Evolutionary conservation across 257 asterid genomes (phyloP).

Genomic region (Voacanga thouarsii): DNA sequence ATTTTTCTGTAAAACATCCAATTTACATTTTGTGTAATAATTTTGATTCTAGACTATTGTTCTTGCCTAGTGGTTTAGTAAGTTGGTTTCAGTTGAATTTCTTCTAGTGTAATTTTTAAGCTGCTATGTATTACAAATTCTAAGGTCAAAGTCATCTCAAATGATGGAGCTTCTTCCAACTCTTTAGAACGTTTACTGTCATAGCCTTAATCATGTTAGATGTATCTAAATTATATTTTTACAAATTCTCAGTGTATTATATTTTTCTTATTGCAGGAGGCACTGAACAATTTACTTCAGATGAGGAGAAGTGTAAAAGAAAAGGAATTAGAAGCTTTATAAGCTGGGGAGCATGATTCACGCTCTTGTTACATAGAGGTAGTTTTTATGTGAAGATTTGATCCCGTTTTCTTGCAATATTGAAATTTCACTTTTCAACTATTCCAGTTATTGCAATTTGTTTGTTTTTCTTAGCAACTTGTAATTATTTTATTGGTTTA

Average conservation of each 20-base stretch:
- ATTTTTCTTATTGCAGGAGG: conserved; percentile 54
- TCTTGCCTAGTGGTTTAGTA: background rate
- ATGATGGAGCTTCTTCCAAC: background rate
- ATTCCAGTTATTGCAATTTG: background rate
- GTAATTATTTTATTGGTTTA: background rate
- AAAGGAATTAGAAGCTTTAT: conserved; percentile 88
- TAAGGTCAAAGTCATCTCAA: background rate
- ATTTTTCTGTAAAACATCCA: background rate
- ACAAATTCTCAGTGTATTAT: background rate
- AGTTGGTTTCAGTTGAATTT: background rate
- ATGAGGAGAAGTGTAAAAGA: conserved; percentile 68
- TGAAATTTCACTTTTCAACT: background rate
- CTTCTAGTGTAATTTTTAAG: background rate
- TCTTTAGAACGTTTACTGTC: background rate
- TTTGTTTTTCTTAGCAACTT: background rate
- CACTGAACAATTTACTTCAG: conserved; percentile 57
- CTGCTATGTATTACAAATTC: background rate
- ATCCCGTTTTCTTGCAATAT: background rate
- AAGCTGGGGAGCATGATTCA: conserved; percentile 80
- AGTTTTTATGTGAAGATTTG: conserved; percentile 7
- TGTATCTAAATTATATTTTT: background rate
- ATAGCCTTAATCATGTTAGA: background rate
- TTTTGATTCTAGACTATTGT: background rate
- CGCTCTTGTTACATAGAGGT: conserved; percentile 96
- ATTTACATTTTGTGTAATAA: background rate